Conservation (phyloP, 2,329 filamentous ascomycete genomes). For the Aphanocladium album region DNA sequence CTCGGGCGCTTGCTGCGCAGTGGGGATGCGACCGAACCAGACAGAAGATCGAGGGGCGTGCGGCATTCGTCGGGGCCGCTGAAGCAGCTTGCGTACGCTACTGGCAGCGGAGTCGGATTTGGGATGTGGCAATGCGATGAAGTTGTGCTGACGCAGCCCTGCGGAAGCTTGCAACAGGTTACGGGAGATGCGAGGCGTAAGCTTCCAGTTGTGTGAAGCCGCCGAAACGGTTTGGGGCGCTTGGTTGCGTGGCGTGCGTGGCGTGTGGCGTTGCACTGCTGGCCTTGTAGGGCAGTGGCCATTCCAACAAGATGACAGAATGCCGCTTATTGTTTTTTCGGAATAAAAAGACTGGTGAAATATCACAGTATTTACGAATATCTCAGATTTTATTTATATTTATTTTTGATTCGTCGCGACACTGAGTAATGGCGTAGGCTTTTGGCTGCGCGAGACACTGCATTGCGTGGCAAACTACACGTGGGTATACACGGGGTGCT, state of each 20-base stretch:
- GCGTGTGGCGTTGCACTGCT: slow-evolving; percentile 4
- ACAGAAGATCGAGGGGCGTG: background rate
- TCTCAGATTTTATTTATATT: no score
- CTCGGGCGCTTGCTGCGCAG: background rate
- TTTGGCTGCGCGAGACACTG: no score
- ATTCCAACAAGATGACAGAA: background rate
- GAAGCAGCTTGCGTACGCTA: slow-evolving; percentile 6
- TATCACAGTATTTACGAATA: no score
- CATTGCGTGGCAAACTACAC: no score
- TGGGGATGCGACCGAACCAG: background rate
- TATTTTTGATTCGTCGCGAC: no score
- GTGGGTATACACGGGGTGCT: no score
- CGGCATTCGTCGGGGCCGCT: background rate
- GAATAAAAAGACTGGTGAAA: no score
- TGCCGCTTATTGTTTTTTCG: no score
- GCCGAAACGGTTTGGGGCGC: background rate
- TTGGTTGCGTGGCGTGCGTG: slow-evolving; percentile 6
- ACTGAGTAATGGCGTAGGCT: no score
- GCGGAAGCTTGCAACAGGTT: background rate
- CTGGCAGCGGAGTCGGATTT: background rate
- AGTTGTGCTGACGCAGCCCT: slow-evolving; percentile 8
- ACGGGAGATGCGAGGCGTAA: slow-evolving; percentile 9
- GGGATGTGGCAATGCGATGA: background rate
- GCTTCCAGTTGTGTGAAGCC: background rate
- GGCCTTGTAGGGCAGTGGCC: background rate